phyloP scores from a whole-genome alignment of 2,329 filamentous ascomycete genomes.

The Fusarium caatingaense region DNA sequence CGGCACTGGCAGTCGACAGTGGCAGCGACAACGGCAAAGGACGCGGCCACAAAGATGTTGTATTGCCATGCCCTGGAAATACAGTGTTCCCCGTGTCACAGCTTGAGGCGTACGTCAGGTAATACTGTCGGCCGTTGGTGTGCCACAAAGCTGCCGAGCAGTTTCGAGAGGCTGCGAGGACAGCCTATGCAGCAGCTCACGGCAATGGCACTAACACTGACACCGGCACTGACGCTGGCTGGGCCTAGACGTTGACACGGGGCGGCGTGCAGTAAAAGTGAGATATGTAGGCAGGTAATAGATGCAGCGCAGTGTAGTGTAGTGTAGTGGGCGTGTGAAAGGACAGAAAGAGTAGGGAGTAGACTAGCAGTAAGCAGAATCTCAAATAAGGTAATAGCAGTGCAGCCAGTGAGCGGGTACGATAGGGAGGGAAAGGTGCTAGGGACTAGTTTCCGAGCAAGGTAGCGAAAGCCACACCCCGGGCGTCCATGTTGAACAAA shows the following conservation, averaged over 20 bases:
- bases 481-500: slow-evolving; percentile 31
- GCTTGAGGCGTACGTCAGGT: slow-evolving; percentile 42
- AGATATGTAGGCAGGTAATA: slow-evolving; percentile 19
- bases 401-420: slow-evolving; percentile 29
- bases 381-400: slow-evolving; percentile 24
- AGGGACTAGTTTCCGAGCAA: slow-evolving; percentile 31
- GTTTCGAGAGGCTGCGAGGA: slow-evolving; percentile 45
- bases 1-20: slow-evolving; percentile 40
- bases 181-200: slow-evolving; percentile 40
- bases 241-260: slow-evolving; percentile 18
- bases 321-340: slow-evolving; percentile 30
- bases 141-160: slow-evolving; percentile 43
- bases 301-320: slow-evolving; percentile 21
- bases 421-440: slow-evolving; percentile 21
- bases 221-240: slow-evolving; percentile 11
- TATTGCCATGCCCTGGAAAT: slow-evolving; percentile 48
- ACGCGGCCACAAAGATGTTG: slow-evolving; percentile 46
- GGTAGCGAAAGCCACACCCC: slow-evolving; percentile 27
- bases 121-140: slow-evolving; percentile 45
- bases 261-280: slow-evolving; percentile 26
- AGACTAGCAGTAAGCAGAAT: slow-evolving; percentile 25
- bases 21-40: slow-evolving; percentile 42
- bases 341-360: slow-evolving; percentile 24
- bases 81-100: slow-evolving; percentile 47
- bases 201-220: slow-evolving; percentile 34